Percentiles rank a stretch among this genome's conserved stretches.
Conservation (phyloP, 257 asterid species). For the Penstemon barbatus region DNA sequence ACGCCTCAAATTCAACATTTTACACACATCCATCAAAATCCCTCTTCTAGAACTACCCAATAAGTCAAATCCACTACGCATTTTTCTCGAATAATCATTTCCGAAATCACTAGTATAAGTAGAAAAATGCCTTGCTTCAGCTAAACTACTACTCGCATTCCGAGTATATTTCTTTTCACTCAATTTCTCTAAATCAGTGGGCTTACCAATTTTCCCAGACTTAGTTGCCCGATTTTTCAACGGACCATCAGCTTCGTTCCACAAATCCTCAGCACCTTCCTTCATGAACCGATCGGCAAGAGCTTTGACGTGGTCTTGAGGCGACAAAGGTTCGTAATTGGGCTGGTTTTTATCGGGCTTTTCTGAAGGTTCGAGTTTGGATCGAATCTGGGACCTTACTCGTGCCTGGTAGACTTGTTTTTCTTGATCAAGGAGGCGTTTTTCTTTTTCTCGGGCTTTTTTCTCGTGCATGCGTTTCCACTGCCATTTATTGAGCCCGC, state of each 20-base stretch:
- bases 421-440: slow-evolving; percentile 80
- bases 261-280: slow-evolving; percentile 94
- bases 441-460: slow-evolving; percentile 85
- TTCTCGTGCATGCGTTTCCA: slow-evolving; percentile 99
- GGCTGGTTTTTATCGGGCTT: slow-evolving; percentile 30
- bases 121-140: slow-evolving; percentile 47
- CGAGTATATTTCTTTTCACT: slow-evolving; percentile 28
- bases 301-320: slow-evolving; percentile 68
- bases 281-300: slow-evolving; percentile 95
- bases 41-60: slow-evolving; percentile 27
- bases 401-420: slow-evolving; percentile 92
- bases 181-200: slow-evolving; percentile 55
- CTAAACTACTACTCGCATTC: slow-evolving; percentile 22
- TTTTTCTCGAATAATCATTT: slow-evolving; percentile 19
- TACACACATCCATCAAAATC: slow-evolving; percentile 27
- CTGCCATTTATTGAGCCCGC: slow-evolving; percentile 97
- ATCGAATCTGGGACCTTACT: slow-evolving; percentile 73
- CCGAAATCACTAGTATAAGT: slow-evolving; percentile 35
- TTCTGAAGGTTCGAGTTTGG: slow-evolving; percentile 51
- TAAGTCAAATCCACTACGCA: slow-evolving; percentile 28
- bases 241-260: slow-evolving; percentile 88
- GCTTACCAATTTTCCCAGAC: slow-evolving; percentile 36
- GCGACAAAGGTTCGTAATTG: slow-evolving; percentile 56
- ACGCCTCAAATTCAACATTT: slow-evolving; percentile 33
- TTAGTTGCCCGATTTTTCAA: slow-evolving; percentile 27